Conservation (phyloP, 2,329 filamentous ascomycete genomes). For the Ilyonectria sp. region DNA sequence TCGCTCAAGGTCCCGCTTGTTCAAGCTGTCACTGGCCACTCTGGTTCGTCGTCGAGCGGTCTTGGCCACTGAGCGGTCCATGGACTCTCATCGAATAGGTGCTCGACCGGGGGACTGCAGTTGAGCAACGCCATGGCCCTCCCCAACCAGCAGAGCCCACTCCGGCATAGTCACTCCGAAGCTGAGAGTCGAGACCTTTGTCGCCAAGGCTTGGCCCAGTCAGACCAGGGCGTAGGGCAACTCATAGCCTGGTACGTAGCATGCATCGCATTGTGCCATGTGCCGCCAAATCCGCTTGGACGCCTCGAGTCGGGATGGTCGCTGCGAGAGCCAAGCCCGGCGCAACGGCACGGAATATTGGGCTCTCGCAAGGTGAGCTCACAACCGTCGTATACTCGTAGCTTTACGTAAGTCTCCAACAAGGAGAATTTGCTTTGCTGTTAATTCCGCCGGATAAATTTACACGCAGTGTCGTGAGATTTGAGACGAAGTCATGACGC, state of each 20-base stretch:
- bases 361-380: background rate
- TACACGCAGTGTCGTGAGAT: background rate
- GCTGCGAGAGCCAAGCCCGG: slow-evolving; percentile 5
- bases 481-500: background rate
- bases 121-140: slow-evolving; percentile 20
- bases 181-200: slow-evolving; percentile 45
- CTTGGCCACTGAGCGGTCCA: slow-evolving; percentile 30
- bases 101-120: slow-evolving; percentile 10
- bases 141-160: slow-evolving; percentile 37
- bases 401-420: slow-evolving; percentile 5
- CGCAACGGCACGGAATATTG: background rate
- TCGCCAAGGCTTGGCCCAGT: slow-evolving; percentile 49
- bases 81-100: slow-evolving; percentile 7
- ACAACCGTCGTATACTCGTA: background rate
- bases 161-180: slow-evolving; percentile 29
- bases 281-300: slow-evolving; percentile 43
- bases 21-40: slow-evolving; percentile 17
- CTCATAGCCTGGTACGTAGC: slow-evolving; percentile 23
- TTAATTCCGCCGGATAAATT: slow-evolving; percentile 1
- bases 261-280: slow-evolving; percentile 34
- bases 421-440: background rate
- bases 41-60: slow-evolving; percentile 22
- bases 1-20: slow-evolving; percentile 7
- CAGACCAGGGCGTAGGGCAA: slow-evolving; percentile 35
- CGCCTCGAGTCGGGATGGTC: slow-evolving; percentile 17